Evolutionary conservation across 352 stramenopile species (phyloP), one percentile per base, ranked within the genome.

Genomic region (Pythium oligandrum): DNA sequence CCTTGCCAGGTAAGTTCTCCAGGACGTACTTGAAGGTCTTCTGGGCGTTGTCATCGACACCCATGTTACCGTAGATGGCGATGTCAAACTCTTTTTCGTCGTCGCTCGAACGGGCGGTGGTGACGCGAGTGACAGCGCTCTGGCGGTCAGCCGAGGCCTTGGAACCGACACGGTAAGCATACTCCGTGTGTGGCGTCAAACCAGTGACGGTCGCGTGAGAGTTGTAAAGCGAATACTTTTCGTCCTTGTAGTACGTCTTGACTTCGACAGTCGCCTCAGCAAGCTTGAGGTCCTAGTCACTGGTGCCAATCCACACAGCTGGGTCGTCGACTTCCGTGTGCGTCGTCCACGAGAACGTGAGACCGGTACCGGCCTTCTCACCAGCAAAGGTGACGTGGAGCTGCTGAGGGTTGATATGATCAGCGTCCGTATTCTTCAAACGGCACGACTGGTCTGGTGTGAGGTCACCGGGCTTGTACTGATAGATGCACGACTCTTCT

Each of bases 21-120:
- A 48, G 55, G 35, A 53, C 48, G 47, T 51, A 55, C 0, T 44
- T 61, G 32, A 48, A 32, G 2, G 26, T 44, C 12, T 36, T 43
- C 4, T 58, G 55, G 4, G 74, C 69, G 43, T 86, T 71, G 2
- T 59, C 35, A 30, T 66, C 68, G 0, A 75, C 70, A 39, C 79
- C 79, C 39, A 73, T 52, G 47, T 88, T 76, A 30, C 76, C 79
- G 51, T 83, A 86, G 26, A 90, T 59, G 2, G 70, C 57, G 32
- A 85, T 58, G 17, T 74, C 75, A 44, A 83, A 85, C 31, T 64
- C 58, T 33, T 36, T 59, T 4, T 56, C 35, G 45, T 78, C 68
- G 44, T 61, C 17, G 3, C 53, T 36, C 4, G 43, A 37, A 35
- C 68, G 53, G 2, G 70, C 70, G n/a, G 75, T 86, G 45, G 63